Evolutionary conservation across 2,329 filamentous ascomycete genomes (phyloP).

Genomic region (Cytospora piceae): DNA sequence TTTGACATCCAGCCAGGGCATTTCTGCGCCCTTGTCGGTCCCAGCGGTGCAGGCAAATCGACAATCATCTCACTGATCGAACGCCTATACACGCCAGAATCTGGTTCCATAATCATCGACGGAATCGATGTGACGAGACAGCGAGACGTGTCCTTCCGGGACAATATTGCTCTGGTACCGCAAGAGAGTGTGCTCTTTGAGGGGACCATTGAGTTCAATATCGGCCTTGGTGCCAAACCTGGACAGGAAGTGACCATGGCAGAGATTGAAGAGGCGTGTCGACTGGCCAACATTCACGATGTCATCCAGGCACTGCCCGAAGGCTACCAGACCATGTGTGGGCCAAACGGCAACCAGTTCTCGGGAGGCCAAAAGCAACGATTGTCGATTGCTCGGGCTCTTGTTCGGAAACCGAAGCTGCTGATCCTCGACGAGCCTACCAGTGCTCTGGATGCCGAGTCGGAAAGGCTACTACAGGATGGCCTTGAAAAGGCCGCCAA

Average conservation of each 20-base stretch:
- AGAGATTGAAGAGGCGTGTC: constrained; percentile 60
- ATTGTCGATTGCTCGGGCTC: constrained; percentile 69
- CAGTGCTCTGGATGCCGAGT: constrained; percentile 66
- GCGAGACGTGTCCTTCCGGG: constrained; percentile 39
- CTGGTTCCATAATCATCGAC: constrained; percentile 57
- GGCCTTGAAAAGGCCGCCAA: constrained; percentile 55
- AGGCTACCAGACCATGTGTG: constrained; percentile 59
- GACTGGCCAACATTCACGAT: constrained; percentile 62
- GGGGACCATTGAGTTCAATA: constrained; percentile 46
- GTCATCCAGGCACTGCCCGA: constrained; percentile 57
- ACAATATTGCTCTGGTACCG: constrained; percentile 44
- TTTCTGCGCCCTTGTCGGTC: constrained; percentile 50
- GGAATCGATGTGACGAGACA: constrained; percentile 43
- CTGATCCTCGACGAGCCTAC: constrained; percentile 74
- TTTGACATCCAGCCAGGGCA: constrained; percentile 44
- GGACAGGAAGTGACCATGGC: constrained; percentile 49
- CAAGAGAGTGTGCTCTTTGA: constrained; percentile 48
- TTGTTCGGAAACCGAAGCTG: constrained; percentile 65
- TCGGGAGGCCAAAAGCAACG: constrained; percentile 74
- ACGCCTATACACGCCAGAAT: constrained; percentile 56
- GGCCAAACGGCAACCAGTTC: constrained; percentile 66
- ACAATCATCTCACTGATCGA: constrained; percentile 54
- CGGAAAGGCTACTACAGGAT: constrained; percentile 60
- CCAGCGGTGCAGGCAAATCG: constrained; percentile 52
- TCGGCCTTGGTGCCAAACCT: constrained; percentile 47